Evolutionary conservation across 352 stramenopile species (phyloP).

Genomic region (Sclerospora graminicola): DNA sequence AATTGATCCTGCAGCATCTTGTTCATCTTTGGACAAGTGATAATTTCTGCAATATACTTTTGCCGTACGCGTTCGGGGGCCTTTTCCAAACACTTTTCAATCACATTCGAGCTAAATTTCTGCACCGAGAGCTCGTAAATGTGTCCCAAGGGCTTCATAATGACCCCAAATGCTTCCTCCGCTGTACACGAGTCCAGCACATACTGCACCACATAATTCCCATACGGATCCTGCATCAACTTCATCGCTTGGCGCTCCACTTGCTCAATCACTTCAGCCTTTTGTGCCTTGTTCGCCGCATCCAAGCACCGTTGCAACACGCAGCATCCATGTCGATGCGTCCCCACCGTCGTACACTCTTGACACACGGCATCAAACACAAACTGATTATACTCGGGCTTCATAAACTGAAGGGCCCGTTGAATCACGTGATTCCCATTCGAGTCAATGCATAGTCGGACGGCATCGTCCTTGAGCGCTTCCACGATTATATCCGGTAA

Average conservation of each 20-base stretch:
- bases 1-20: constrained; percentile 97
- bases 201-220: constrained; percentile 90
- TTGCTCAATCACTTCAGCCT: constrained; percentile 85
- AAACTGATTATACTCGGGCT: constrained; percentile 92
- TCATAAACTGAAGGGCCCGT: constrained; percentile 91
- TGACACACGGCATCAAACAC: constrained; percentile 95
- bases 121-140: constrained; percentile 94
- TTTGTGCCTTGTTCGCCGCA: constrained; percentile 80
- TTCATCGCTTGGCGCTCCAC: constrained; percentile 96
- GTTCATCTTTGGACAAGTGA: constrained; percentile 73
- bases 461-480: constrained; percentile 88
- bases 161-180: constrained; percentile 73
- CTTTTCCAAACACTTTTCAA: constrained; percentile 97
- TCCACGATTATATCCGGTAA: constrained; percentile 91
- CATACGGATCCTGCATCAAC: constrained; percentile 90
- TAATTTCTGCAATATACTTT: constrained; percentile 73
- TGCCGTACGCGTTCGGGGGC: constrained; percentile 67
- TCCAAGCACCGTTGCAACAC: constrained; percentile 96
- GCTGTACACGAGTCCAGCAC: constrained; percentile 81
- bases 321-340: constrained; percentile 95
- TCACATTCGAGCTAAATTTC: constrained; percentile 99
- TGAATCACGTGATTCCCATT: constrained; percentile 98
- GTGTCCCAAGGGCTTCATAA: constrained; percentile 82
- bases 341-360: constrained; percentile 93
- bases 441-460: constrained; percentile 95